Base-by-base conservation (phyloP, 2,329 filamentous ascomycete genomes). In the Tolypocladium tropicale region DNA sequence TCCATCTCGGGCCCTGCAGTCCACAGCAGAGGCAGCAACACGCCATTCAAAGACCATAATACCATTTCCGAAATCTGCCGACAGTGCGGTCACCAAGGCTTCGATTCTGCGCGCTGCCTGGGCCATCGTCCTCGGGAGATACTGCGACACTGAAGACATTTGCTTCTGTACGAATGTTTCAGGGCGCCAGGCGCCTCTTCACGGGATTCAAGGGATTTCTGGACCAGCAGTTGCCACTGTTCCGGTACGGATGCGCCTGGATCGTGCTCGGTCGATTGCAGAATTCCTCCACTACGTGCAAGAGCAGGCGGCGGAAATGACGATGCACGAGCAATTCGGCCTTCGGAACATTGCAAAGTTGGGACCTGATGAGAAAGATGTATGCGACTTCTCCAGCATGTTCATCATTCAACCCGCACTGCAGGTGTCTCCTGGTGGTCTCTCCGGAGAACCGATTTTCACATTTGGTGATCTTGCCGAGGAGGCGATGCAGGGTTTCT, bases 301-400 rank as follows among this genome's bases (percentile, higher is more conserved):
- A 32, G 48, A 34, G 10, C 59, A 61, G 6, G 60, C 62, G 1
- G 43, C 56, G 0, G 50, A 56, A 4, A 63, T 63, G 18, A 37
- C 25, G 2, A 2, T 9, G 16, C 21, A 33, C 32, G 54, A 56
- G 7, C 49, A 53, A 14, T 52, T 52, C 18, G 54, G 36, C 2
- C 28, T 56, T 3, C 50, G 36, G 12, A 46, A 48, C 1, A 56
- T 56, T 14, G 18, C 50, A 21, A 52, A 30, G 5, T 2, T 53
- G 4, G 12, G 30, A 6, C 14, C 16, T 2, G 54, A 48, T 12
- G 25, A 14, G 9, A 32, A 28, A 2, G 49, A 53, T 4, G 54
- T 21, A 3, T 53, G 54, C 6, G 50, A 33, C 6, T 53, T 53
- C 25, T 25, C 36, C 4, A 53, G 49, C 18, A 43, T 43, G 23